A percentile compares a stretch with the other conserved stretches of the same genome.
Conservation (phyloP, 768 basidiomycete species). For the Psilocybe tampanensis region DNA sequence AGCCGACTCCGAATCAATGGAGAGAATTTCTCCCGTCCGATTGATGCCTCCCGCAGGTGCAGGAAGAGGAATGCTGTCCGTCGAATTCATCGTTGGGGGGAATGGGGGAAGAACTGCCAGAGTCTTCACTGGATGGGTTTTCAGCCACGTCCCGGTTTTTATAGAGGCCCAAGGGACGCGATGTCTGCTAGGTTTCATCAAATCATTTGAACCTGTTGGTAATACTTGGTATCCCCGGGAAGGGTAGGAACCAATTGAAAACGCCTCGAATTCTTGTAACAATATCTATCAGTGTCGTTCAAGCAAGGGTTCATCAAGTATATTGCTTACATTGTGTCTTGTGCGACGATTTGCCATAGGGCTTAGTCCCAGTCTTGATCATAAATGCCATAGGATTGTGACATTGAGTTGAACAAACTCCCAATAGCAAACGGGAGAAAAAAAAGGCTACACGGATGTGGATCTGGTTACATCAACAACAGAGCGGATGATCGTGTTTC, state of each 20-base stretch:
- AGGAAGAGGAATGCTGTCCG: background rate
- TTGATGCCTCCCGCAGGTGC: background rate
- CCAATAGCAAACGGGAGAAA: too few relatives aligned
- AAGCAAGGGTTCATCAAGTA: too few relatives aligned
- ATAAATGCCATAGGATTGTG: too few relatives aligned
- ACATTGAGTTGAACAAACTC: too few relatives aligned
- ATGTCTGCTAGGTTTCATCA: background rate
- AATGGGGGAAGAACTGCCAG: background rate
- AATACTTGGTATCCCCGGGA: background rate
- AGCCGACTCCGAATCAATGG: background rate
- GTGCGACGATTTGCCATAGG: too few relatives aligned
- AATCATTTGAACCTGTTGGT: background rate
- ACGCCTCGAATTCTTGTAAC: too few relatives aligned
- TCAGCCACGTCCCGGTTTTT: background rate
- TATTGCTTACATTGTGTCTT: too few relatives aligned
- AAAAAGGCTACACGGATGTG: too few relatives aligned
- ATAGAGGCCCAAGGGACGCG: background rate
- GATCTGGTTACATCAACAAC: background rate
- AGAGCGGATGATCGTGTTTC: background rate
- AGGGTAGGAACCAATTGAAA: too few relatives aligned
- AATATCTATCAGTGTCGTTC: too few relatives aligned
- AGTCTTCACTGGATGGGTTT: background rate
- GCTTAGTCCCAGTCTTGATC: too few relatives aligned
- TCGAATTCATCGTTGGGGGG: background rate
- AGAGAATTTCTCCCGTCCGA: background rate